A percentile compares a stretch with the other conserved stretches of the same genome.
phyloP scores from a whole-genome alignment of 2,329 filamentous ascomycete genomes.

The Iodosphaeria phyllophila region DNA sequence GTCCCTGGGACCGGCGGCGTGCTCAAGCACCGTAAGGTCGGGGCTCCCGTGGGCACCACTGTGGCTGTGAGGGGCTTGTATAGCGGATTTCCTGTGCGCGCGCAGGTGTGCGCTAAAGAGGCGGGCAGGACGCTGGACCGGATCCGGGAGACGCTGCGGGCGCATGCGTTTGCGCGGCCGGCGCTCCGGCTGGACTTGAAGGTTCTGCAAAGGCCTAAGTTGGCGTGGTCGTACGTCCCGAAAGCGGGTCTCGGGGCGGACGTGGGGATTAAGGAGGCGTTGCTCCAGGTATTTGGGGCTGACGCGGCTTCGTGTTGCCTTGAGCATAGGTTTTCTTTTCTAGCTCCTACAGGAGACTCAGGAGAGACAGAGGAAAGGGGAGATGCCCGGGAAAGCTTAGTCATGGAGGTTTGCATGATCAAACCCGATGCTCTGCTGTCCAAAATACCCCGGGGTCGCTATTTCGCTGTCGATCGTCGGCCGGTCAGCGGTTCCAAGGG shows the following conservation, averaged over 20 bases:
- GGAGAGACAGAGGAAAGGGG: constrained; percentile 1
- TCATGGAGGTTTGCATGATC: constrained; percentile 39
- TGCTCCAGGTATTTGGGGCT: constrained; percentile 41
- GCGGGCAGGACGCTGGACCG: constrained; percentile 33
- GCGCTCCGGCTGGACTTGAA: constrained; percentile 40
- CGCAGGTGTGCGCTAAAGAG: constrained; percentile 36
- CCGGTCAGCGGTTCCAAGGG: constrained; percentile 38
- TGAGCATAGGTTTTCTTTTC: constrained; percentile 12
- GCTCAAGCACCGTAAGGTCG: constrained; percentile 15
- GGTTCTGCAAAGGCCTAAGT: constrained; percentile 31
- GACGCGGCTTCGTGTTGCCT: constrained; percentile 35
- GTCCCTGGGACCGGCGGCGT: constrained; percentile 21
- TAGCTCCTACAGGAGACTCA: constrained; percentile 1
- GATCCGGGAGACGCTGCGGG: constrained; percentile 39
- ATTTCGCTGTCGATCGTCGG: constrained; percentile 49
- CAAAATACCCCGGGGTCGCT: constrained; percentile 31
- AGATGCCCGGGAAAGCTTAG: constrained; percentile 13
- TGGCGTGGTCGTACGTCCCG: constrained; percentile 45
- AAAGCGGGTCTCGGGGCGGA: constrained; percentile 21
- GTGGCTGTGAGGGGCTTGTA: constrained; percentile 43
- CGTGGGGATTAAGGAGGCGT: constrained; percentile 34
- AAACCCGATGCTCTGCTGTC: constrained; percentile 23
- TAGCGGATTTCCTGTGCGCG: constrained; percentile 41
- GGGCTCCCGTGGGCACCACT: constrained; percentile 49
- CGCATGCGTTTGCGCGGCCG: constrained; percentile 49